Evolutionary conservation across 2,329 filamentous ascomycete genomes (phyloP).

Genomic region (Geosmithia flava): DNA sequence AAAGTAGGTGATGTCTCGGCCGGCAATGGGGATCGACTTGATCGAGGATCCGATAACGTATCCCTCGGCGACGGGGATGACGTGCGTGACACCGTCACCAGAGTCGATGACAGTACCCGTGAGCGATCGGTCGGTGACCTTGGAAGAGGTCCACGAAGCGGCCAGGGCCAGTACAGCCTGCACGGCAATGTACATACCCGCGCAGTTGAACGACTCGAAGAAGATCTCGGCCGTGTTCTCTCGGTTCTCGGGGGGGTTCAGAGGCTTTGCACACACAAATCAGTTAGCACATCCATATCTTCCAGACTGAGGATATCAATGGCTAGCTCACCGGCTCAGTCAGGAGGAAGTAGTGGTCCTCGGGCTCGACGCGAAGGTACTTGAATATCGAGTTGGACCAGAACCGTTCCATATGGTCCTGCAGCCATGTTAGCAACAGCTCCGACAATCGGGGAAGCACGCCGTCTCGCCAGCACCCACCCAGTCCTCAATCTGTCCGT

Average conservation of each 20-base stretch:
- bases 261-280: constrained; percentile 43
- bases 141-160: constrained; percentile 96
- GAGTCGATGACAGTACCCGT: constrained; percentile 98
- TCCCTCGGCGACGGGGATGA: constrained; percentile 95
- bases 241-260: constrained; percentile 97
- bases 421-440: constrained; percentile 8
- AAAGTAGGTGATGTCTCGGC: constrained; percentile 97
- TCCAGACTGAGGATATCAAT: constrained; percentile 2
- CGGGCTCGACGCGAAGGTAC: constrained; percentile 92
- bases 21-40: constrained; percentile 96
- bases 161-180: constrained; percentile 94
- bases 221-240: constrained; percentile 99
- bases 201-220: constrained; percentile 99
- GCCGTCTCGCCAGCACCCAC: constrained; percentile 31
- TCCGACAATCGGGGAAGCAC: background rate
- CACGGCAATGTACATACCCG: constrained; percentile 95
- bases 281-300: background rate
- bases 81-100: constrained; percentile 96
- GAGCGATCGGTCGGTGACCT: constrained; percentile 89
- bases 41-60: constrained; percentile 99
- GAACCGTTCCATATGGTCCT: constrained; percentile 99
- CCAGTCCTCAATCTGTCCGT: constrained; percentile 99
- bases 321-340: constrained; percentile 73
- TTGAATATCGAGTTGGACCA: constrained; percentile 99
- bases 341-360: constrained; percentile 96